Evolutionary conservation across 2,329 filamentous ascomycete genomes (phyloP).

Genomic region (Diaporthe vexans): DNA sequence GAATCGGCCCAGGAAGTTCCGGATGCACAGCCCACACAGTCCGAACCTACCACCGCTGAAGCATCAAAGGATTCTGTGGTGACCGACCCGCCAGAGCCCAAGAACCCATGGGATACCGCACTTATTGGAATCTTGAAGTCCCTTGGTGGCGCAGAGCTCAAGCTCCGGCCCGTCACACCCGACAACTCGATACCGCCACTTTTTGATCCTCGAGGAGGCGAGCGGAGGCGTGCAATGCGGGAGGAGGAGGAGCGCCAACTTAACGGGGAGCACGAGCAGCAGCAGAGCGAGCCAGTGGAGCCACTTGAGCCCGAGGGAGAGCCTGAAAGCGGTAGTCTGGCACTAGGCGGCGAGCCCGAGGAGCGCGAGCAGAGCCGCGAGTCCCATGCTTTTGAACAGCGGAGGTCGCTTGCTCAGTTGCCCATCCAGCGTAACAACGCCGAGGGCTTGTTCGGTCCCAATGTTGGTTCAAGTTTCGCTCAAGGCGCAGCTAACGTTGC

Average conservation of each 20-base stretch:
- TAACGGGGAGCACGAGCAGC: slow-evolving; percentile 63
- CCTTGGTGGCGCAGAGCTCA: slow-evolving; percentile 41
- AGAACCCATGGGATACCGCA: slow-evolving; percentile 36
- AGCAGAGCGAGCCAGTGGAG: slow-evolving; percentile 41
- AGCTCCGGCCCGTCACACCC: slow-evolving; percentile 32
- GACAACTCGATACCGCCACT: slow-evolving; percentile 71
- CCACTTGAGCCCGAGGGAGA: slow-evolving; percentile 74
- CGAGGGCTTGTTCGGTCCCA: slow-evolving; percentile 68
- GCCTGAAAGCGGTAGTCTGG: slow-evolving; percentile 85
- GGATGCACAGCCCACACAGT: slow-evolving; percentile 48
- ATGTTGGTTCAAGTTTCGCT: slow-evolving; percentile 62
- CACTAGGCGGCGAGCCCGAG: slow-evolving; percentile 93
- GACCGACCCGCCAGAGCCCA: slow-evolving; percentile 5
- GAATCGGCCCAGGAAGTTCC: slow-evolving; percentile 48
- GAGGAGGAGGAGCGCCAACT: slow-evolving; percentile 75
- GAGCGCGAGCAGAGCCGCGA: slow-evolving; percentile 74
- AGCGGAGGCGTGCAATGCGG: slow-evolving; percentile 82
- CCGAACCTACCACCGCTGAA: slow-evolving; percentile 47
- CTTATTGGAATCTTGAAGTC: slow-evolving; percentile 41
- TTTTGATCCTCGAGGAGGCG: slow-evolving; percentile 86
- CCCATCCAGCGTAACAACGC: slow-evolving; percentile 77
- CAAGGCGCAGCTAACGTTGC: slow-evolving; percentile 65
- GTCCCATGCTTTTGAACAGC: slow-evolving; percentile 66
- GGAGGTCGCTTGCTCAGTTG: slow-evolving; percentile 79
- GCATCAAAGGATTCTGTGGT: slow-evolving; percentile 27